phyloP scores from a whole-genome alignment of 257 asterid genomes.

The Paulownia fortunei region DNA sequence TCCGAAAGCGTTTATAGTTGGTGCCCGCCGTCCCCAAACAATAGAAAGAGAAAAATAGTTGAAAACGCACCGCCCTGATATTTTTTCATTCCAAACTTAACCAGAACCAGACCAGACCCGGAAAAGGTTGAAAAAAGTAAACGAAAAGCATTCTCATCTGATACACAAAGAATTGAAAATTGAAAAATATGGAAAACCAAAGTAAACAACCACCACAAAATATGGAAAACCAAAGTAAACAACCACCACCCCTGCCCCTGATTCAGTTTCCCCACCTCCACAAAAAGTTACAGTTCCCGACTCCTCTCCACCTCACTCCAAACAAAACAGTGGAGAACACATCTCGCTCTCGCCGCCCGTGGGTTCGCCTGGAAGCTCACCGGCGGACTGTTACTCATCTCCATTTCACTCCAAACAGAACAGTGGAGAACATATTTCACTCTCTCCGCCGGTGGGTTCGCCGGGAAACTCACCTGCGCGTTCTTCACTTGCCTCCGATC shows the following conservation, averaged over 20 bases:
- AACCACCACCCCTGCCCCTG: slow-evolving; percentile 22
- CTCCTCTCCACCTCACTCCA: slow-evolving; percentile 32
- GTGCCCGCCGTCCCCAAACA: neutral
- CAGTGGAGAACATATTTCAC: slow-evolving; percentile 49
- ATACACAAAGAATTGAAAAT: neutral
- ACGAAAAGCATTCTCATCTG: neutral
- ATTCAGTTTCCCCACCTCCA: slow-evolving; percentile 21
- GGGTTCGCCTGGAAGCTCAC: slow-evolving; percentile 45
- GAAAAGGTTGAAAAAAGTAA: neutral
- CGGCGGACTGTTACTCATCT: slow-evolving; percentile 37
- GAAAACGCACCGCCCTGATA: neutral
- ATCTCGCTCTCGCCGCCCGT: slow-evolving; percentile 50
- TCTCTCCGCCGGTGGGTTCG: slow-evolving; percentile 44
- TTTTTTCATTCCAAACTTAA: slow-evolving; percentile 9
- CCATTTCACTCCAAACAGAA: slow-evolving; percentile 40
- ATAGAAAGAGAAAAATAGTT: neutral
- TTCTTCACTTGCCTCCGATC: slow-evolving; percentile 60
- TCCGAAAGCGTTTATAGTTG: slow-evolving; percentile 26
- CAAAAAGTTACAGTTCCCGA: slow-evolving; percentile 15
- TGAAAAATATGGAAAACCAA: slow-evolving; percentile 36
- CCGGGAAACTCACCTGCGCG: slow-evolving; percentile 52
- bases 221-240: slow-evolving; percentile 39
- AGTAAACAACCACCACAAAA: slow-evolving; percentile 7
- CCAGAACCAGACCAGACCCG: neutral
- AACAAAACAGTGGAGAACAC: slow-evolving; percentile 41